phyloP scores from a whole-genome alignment of 352 stramenopile species.

The Peronospora farinosa region DNA sequence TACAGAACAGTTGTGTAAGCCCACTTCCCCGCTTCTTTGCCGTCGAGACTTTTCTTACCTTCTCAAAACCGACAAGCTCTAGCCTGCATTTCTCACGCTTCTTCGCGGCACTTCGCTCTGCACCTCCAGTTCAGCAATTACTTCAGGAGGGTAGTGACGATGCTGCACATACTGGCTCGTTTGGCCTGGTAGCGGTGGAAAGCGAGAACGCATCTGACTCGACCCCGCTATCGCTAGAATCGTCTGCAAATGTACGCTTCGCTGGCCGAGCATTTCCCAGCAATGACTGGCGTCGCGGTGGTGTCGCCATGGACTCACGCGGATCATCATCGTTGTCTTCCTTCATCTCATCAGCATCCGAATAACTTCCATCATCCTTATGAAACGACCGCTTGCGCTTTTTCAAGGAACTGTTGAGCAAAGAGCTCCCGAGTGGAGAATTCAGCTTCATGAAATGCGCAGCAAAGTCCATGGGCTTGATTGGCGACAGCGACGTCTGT shows the following conservation, averaged over 20 bases:
- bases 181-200: conserved; percentile 5
- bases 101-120: conserved; percentile 6
- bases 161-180: conserved; percentile 7
- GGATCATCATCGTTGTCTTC: conserved; percentile 13
- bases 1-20: conserved; percentile 1
- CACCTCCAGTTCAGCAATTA: conserved; percentile 7
- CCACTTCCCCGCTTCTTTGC: not conserved
- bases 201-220: conserved; percentile 36
- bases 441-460: conserved; percentile 57
- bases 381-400: conserved; percentile 40
- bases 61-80: conserved; percentile 1
- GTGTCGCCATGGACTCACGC: conserved; percentile 12
- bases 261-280: conserved; percentile 40
- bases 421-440: conserved; percentile 44
- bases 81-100: conserved; percentile 6
- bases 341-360: conserved; percentile 17
- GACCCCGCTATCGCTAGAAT: conserved; percentile 43
- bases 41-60: conserved; percentile 9
- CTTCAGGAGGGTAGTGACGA: conserved; percentile 6
- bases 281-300: conserved; percentile 45
- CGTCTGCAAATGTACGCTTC: conserved; percentile 40
- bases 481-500: conserved; percentile 66
- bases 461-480: conserved; percentile 50
- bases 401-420: conserved; percentile 23
- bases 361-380: conserved; percentile 7